Evolutionary conservation across 257 asterid species (phyloP).

Genomic region (Solanum etuberosum): DNA sequence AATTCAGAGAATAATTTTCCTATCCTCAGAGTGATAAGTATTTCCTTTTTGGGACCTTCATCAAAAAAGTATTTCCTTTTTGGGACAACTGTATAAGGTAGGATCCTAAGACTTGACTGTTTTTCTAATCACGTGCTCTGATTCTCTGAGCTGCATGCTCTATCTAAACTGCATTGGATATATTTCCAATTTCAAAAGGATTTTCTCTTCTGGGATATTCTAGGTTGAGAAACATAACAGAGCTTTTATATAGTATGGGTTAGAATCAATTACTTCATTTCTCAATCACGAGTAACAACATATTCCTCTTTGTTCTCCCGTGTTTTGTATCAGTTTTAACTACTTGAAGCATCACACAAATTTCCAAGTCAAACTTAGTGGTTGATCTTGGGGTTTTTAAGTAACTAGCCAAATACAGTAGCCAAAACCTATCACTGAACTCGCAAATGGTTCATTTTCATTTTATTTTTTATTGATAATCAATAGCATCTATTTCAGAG

Average conservation of each 20-base stretch:
- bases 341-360: neutral
- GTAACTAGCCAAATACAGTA: neutral
- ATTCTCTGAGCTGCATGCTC: neutral
- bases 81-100: neutral
- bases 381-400: neutral
- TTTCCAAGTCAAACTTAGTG: neutral
- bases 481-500: neutral
- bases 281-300: neutral
- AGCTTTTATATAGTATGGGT: neutral
- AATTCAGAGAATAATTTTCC: neutral
- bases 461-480: neutral
- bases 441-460: neutral
- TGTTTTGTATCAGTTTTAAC: neutral
- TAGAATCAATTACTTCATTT: neutral
- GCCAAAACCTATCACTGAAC: neutral
- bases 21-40: neutral
- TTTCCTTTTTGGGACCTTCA: neutral
- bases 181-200: neutral
- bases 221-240: neutral
- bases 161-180: neutral
- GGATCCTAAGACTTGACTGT: neutral
- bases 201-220: neutral
- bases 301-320: neutral
- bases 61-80: neutral
- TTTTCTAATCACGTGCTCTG: neutral